Percentiles rank a stretch among this genome's conserved stretches.
Evolutionary conservation across 805 yeast species (phyloP).

Genomic region (Metschnikowia baotianmanensis): DNA sequence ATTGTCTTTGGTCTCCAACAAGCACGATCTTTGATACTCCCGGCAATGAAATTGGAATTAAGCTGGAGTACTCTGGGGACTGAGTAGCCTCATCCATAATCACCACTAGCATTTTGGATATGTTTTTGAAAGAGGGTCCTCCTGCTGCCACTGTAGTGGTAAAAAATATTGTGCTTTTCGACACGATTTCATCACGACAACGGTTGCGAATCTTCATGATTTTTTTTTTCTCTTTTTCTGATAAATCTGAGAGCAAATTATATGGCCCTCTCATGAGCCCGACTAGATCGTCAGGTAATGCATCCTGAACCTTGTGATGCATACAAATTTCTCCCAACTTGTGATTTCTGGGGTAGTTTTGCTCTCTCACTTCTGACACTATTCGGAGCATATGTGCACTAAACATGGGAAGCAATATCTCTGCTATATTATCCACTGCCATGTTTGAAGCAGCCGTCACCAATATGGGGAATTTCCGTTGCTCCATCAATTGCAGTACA

Average conservation of each 20-base stretch:
- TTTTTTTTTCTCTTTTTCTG: constrained; percentile 41
- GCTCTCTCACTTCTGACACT: background rate
- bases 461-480: constrained; percentile 61
- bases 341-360: background rate
- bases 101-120: constrained; percentile 60
- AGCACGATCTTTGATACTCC: constrained; percentile 86
- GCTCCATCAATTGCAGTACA: constrained; percentile 65
- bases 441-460: constrained; percentile 96
- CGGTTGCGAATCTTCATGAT: background rate
- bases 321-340: background rate
- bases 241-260: background rate
- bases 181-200: constrained; percentile 33
- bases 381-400: constrained; percentile 64
- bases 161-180: constrained; percentile 73
- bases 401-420: constrained; percentile 70
- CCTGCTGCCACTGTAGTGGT: constrained; percentile 93
- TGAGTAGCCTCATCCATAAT: constrained; percentile 92
- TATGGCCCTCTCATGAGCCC: background rate
- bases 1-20: constrained; percentile 94
- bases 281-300: background rate
- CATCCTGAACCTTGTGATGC: constrained; percentile 2
- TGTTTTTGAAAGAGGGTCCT: constrained; percentile 56
- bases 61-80: constrained; percentile 82
- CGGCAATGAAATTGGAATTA: constrained; percentile 80
- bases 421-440: constrained; percentile 88